Evolutionary conservation across 2,329 filamentous ascomycete genomes (phyloP).

Genomic region (Chaetothyriales sp.): DNA sequence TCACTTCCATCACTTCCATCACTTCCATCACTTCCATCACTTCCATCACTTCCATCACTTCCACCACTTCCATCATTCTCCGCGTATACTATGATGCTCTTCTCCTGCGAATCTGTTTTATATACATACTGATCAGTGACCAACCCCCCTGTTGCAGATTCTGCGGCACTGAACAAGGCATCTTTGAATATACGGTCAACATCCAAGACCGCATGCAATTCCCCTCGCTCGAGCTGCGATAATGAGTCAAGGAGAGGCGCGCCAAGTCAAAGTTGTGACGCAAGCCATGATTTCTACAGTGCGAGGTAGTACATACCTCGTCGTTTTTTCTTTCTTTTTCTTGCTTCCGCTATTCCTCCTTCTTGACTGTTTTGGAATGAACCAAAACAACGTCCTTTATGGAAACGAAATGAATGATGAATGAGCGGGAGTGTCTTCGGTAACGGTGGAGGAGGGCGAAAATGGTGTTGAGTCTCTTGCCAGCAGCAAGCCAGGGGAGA

Average conservation of each 20-base stretch:
- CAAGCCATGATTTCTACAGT: too few relatives aligned
- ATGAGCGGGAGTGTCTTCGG: neutral
- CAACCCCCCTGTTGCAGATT: slow-evolving; percentile 24
- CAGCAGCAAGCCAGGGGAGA: too few relatives aligned
- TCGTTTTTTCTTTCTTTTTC: neutral
- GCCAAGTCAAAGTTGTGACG: neutral
- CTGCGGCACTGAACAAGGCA: slow-evolving; percentile 35
- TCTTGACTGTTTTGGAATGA: neutral
- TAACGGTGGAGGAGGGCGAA: neutral
- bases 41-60: too few relatives aligned
- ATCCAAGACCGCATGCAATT: slow-evolving; percentile 35
- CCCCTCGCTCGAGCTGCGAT: slow-evolving; percentile 31
- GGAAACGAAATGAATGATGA: neutral
- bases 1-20: too few relatives aligned
- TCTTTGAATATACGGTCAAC: slow-evolving; percentile 35
- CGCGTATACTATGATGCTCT: too few relatives aligned
- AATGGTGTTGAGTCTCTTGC: too few relatives aligned
- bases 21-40: too few relatives aligned
- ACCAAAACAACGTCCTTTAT: neutral
- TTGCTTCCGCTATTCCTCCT: neutral
- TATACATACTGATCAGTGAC: neutral
- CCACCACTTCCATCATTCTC: too few relatives aligned
- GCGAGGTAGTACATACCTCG: neutral
- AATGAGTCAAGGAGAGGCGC: slow-evolving; percentile 18
- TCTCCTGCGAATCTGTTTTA: neutral